Evolutionary conservation across 345 rosid species (phyloP).

Genomic region (Ailanthus altissimus): DNA sequence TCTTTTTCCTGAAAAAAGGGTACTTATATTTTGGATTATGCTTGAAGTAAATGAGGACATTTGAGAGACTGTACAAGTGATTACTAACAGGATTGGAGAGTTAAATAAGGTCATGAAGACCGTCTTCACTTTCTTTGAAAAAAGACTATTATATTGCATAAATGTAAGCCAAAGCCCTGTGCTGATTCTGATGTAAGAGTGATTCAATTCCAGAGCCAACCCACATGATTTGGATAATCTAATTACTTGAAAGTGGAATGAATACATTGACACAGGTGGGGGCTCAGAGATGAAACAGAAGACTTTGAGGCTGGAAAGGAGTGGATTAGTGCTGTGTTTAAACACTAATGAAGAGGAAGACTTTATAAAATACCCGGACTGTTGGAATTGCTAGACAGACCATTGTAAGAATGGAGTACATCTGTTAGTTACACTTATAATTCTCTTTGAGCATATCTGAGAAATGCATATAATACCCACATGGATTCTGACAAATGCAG

Average conservation of each 20-base stretch:
- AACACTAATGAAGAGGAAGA: not conserved
- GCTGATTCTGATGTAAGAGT: not conserved
- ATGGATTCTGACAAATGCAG: no score
- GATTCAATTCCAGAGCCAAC: not conserved
- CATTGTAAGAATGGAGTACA: not conserved
- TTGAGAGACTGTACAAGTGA: not conserved
- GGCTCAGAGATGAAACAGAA: not conserved
- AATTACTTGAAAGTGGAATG: not conserved
- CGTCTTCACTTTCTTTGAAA: not conserved
- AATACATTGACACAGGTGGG: conserved; percentile 4
- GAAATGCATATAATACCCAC: not conserved
- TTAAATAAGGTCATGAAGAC: not conserved
- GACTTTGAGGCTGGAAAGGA: conserved; percentile 11
- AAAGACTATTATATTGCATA: not conserved
- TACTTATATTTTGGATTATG: not conserved
- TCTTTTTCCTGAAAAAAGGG: not conserved
- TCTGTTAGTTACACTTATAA: not conserved
- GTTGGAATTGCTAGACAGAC: not conserved
- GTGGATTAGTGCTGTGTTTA: not conserved
- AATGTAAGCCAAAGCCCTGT: not conserved
- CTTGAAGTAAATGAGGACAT: not conserved
- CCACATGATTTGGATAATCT: not conserved
- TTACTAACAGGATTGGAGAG: not conserved
- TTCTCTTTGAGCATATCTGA: not conserved
- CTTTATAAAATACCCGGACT: not conserved